These are phyloP conservation scores for Xylaria sp. DNA, from an alignment of 495 filamentous ascomycete genomes.

Conservation along the genomic window DNA sequence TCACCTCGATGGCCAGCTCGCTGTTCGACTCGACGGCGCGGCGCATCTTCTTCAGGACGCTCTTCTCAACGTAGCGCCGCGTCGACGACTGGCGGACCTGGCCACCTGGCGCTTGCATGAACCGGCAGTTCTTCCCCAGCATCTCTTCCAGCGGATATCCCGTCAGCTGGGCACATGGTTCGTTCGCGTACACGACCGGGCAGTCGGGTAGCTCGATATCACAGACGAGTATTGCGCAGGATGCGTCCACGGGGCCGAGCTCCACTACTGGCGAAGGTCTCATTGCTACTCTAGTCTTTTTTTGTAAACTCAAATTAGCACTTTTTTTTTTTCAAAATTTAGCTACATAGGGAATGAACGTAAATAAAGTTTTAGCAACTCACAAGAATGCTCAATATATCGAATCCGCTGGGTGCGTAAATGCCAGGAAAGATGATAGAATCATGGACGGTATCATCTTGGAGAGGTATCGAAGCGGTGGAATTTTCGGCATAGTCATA, in stretches of 20 bases:
- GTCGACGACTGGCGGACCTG: constrained; percentile 38
- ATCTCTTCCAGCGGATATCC: constrained; percentile 53
- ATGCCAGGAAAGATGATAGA: constrained; percentile 55
- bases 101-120: constrained; percentile 54
- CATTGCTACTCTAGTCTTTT: constrained; percentile 46
- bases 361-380: constrained; percentile 17
- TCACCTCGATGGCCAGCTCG: constrained; percentile 53
- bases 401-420: constrained; percentile 54
- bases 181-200: constrained; percentile 59
- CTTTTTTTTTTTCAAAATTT: neutral
- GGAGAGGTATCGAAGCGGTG: neutral
- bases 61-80: constrained; percentile 46
- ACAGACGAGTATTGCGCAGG: constrained; percentile 57
- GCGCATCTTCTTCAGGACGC: constrained; percentile 47
- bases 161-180: constrained; percentile 51
- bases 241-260: constrained; percentile 54
- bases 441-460: constrained; percentile 36
- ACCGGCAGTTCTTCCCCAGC: constrained; percentile 60
- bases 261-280: constrained; percentile 54
- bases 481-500: constrained; percentile 2
- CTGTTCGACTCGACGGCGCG: constrained; percentile 45
- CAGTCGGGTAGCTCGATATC: constrained; percentile 51
- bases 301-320: constrained; percentile 13
- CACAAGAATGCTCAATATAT: constrained; percentile 58
- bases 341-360: neutral